Percentiles rank a stretch among this genome's conserved stretches.
These are phyloP conservation scores for Neopestalotiopsis sp. DNA, from an alignment of 2,329 filamentous ascomycete species.

Conservation along the genomic window DNA sequence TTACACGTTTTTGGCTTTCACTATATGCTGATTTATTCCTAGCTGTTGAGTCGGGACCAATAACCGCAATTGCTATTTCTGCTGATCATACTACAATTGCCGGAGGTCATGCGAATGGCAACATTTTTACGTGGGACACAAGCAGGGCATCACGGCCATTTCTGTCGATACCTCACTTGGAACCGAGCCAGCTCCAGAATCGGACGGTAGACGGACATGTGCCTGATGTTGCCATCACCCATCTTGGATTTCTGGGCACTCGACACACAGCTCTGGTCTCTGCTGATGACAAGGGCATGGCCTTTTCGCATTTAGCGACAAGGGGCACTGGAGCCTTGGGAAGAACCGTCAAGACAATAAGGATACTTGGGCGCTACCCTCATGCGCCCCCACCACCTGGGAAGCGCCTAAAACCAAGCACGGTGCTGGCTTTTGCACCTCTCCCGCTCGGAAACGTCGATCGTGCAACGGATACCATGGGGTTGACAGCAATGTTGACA, in stretches of 20 bases:
- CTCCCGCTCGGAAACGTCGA: conserved; percentile 94
- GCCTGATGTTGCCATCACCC: conserved; percentile 77
- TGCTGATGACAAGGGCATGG: conserved; percentile 94
- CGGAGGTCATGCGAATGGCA: conserved; percentile 85
- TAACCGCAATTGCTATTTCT: conserved; percentile 88
- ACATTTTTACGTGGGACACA: conserved; percentile 97
- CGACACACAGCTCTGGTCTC: conserved; percentile 94
- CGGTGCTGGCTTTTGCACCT: conserved; percentile 89
- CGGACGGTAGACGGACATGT: conserved; percentile 83
- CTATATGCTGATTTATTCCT: conserved; percentile 36
- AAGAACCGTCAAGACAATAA: conserved; percentile 84
- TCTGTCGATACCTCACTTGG: conserved; percentile 81
- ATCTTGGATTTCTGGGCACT: conserved; percentile 94
- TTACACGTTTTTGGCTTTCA: not conserved
- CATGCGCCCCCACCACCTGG: conserved; percentile 66
- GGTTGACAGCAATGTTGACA: conserved; percentile 92
- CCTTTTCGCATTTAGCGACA: conserved; percentile 94
- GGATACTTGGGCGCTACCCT: conserved; percentile 91
- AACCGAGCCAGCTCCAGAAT: conserved; percentile 67
- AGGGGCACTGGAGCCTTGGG: conserved; percentile 87
- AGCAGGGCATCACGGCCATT: conserved; percentile 84
- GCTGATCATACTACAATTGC: conserved; percentile 93
- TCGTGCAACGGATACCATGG: conserved; percentile 84
- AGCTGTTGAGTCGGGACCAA: conserved; percentile 89
- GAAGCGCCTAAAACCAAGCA: conserved; percentile 85